Conservation (phyloP, 2,329 filamentous ascomycete genomes). For the Alternaria sp. region DNA sequence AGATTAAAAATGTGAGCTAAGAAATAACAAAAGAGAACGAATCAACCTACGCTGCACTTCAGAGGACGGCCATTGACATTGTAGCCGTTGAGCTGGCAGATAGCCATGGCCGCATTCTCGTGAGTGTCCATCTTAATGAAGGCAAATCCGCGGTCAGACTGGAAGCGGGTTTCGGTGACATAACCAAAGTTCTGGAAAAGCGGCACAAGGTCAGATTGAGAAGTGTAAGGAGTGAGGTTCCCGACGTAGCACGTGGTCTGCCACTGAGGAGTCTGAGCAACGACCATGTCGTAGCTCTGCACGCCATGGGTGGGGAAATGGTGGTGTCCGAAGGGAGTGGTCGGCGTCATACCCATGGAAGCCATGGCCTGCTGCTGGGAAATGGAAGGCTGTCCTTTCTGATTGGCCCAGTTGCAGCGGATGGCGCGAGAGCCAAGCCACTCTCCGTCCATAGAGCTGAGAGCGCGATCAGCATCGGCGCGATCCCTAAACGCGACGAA, state of each 20-base stretch:
- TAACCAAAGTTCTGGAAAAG: slow-evolving; percentile 99
- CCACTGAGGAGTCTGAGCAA: slow-evolving; percentile 93
- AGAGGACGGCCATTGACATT: slow-evolving; percentile 95
- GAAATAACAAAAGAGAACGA: slow-evolving; percentile 23
- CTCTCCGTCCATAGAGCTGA: slow-evolving; percentile 98
- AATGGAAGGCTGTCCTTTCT: slow-evolving; percentile 99
- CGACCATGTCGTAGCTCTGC: slow-evolving; percentile 96
- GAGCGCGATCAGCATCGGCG: slow-evolving; percentile 89
- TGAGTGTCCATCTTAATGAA: slow-evolving; percentile 99
- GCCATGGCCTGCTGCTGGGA: slow-evolving; percentile 97
- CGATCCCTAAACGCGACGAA: slow-evolving; percentile 98
- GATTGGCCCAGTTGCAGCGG: slow-evolving; percentile 99
- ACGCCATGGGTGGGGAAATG: slow-evolving; percentile 97
- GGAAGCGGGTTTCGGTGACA: slow-evolving; percentile 96
- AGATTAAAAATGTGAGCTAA: slow-evolving; percentile 43
- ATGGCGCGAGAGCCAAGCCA: slow-evolving; percentile 98
- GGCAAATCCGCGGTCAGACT: slow-evolving; percentile 95
- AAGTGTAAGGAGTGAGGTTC: slow-evolving; percentile 96
- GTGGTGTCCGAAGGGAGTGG: slow-evolving; percentile 94
- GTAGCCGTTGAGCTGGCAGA: slow-evolving; percentile 97
- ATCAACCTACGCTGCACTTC: slow-evolving; percentile 91
- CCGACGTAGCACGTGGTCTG: slow-evolving; percentile 99
- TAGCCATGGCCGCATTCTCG: slow-evolving; percentile 97
- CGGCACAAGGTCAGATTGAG: slow-evolving; percentile 94
- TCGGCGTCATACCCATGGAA: slow-evolving; percentile 97